Evolutionary conservation across 2,329 filamentous ascomycete species (phyloP), one percentile per base, ranked within the genome.

Genomic region (Phialocephala sp.): DNA sequence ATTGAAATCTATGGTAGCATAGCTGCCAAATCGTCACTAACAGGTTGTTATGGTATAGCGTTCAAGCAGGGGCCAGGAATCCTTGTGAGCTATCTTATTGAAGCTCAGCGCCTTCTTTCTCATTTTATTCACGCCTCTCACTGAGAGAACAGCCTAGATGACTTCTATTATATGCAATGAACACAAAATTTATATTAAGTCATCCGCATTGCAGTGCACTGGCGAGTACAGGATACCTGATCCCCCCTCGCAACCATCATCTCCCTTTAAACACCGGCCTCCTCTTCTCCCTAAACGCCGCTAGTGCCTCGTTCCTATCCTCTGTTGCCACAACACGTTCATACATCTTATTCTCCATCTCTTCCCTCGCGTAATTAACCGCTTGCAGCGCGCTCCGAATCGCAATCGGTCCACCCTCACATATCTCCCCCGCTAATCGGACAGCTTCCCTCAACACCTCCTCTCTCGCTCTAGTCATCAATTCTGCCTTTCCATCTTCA

Each of bases 291-390:
- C 81, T 84, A 80, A 99, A 99, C 0, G 95, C 95, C 77, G 81
- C 86, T 69, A 99, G 82, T 41, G 95, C 95, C 83, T 98, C 95
- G 73, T 93, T 83, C 66, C 94, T 85, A 81, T 99, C 95, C 76
- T 94, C 89, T 0, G 93, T 97, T 68, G 84, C 85, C 18, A 97
- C 85, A 4, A 98, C 92, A 32, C 89, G 83, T 74, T 93, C 87
- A 78, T 98, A 98, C 80, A 94, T 93, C 72, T 86, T 84, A 78
- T 93, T 94, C 82, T 97, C 95, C n/a, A 89, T 86, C 74, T 87
- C 86, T 80, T 95, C 91, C 4, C 85, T 80, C 77, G 93, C 77
- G 85, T 87, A 85, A 61, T 86, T 84, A 1, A 98, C 90, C 0
- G 94, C 94, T 78, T 89, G 84, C 76, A 98, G 81, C 2, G 89